Evolutionary conservation across 306 rosid genomes (phyloP).

Genomic region (Quercus parvula): DNA sequence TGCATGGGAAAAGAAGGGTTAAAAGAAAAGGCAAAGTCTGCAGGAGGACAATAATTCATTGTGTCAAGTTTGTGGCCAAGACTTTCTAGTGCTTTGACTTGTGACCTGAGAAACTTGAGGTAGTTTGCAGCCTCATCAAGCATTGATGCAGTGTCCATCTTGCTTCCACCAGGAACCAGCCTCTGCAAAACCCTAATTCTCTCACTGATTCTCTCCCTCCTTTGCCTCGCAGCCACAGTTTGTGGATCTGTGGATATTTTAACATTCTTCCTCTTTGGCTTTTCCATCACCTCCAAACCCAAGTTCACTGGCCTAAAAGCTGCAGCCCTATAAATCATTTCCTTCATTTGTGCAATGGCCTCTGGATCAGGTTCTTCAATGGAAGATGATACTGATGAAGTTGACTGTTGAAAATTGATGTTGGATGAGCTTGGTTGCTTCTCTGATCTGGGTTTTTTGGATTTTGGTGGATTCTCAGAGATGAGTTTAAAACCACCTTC

Average conservation of each 20-base stretch:
- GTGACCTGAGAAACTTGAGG: constrained; percentile 82
- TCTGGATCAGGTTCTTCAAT: constrained; percentile 79
- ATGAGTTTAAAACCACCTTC: constrained; percentile 49
- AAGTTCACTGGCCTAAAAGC: constrained; percentile 90
- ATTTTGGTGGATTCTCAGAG: constrained; percentile 42
- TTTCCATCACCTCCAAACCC: constrained; percentile 58
- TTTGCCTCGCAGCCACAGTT: constrained; percentile 92
- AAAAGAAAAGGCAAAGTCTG: constrained; percentile 76
- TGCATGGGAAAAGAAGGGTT: constrained; percentile 85
- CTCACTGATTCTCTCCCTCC: constrained; percentile 88
- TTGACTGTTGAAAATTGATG: constrained; percentile 74
- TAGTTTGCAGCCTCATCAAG: constrained; percentile 97
- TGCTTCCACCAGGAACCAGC: constrained; percentile 94
- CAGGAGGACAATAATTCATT: constrained; percentile 53
- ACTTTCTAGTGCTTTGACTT: constrained; percentile 69
- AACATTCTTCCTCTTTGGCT: constrained; percentile 86
- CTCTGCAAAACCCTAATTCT: constrained; percentile 83
- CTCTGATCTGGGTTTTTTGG: constrained; percentile 66
- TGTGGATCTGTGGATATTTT: constrained; percentile 88
- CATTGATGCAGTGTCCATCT: constrained; percentile 98
- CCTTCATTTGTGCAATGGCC: constrained; percentile 92
- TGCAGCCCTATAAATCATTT: constrained; percentile 89
- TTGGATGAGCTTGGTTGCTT: constrained; percentile 52
- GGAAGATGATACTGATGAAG: constrained; percentile 43
- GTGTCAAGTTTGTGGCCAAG: constrained; percentile 67